Percentiles rank a stretch among this genome's conserved stretches.
Evolutionary conservation across 352 stramenopile species (phyloP).

Genomic region (Pythium monospermum): DNA sequence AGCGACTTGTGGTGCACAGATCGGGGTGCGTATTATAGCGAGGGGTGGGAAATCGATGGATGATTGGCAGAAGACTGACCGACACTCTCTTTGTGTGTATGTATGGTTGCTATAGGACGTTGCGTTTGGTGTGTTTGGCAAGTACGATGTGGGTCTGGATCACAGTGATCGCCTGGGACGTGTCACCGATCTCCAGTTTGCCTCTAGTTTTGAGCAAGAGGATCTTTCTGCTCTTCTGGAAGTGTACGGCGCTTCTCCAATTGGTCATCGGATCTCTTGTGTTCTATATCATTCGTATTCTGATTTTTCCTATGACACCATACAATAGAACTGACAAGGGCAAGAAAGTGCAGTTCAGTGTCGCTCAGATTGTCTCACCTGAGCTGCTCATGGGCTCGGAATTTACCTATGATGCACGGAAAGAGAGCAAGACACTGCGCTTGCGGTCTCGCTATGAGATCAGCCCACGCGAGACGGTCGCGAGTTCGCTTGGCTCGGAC

Average conservation of each 20-base stretch:
- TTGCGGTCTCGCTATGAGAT: conserved; percentile 50
- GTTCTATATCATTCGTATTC: background rate
- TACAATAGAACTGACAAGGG: conserved; percentile 57
- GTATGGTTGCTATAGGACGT: conserved; percentile 21
- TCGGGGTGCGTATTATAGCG: conserved; percentile 32
- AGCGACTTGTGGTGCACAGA: conserved; percentile 39
- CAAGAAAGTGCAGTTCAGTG: conserved; percentile 46
- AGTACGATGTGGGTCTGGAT: conserved; percentile 76
- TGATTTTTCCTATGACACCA: background rate
- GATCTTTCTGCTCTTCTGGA: conserved; percentile 62
- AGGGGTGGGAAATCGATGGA: too few relatives aligned
- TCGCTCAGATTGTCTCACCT: conserved; percentile 53
- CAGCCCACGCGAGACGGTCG: conserved; percentile 39
- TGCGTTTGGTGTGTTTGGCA: conserved; percentile 43
- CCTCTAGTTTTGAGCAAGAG: conserved; percentile 55
- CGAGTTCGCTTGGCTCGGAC: conserved; percentile 65
- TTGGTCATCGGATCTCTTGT: background rate
- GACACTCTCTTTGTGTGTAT: background rate
- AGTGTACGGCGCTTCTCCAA: conserved; percentile 54
- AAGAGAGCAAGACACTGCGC: conserved; percentile 62
- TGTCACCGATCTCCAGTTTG: conserved; percentile 58
- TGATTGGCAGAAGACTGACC: background rate
- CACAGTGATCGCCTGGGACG: conserved; percentile 64
- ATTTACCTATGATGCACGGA: conserved; percentile 59
- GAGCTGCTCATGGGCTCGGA: conserved; percentile 59